Conservation (phyloP, 148 eudicot genomes). For the Pouteria glomerata region DNA sequence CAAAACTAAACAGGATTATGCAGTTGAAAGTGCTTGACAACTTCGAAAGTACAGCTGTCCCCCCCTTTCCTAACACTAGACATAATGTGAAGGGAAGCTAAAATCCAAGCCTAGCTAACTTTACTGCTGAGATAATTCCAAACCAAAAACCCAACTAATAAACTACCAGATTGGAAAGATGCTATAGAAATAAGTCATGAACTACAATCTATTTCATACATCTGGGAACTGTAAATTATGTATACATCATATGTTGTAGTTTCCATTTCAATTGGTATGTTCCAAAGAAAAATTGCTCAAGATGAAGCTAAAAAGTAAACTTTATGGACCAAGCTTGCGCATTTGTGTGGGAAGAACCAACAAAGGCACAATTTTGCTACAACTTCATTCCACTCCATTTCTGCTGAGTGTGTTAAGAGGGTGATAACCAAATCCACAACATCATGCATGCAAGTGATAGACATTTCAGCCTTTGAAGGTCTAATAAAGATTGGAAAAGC, state of each 20-base stretch:
- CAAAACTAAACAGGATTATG: background rate
- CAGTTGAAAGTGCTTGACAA: background rate
- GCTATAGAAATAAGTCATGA: background rate
- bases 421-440: background rate
- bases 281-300: background rate
- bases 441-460: background rate
- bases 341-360: background rate
- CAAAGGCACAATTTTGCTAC: background rate
- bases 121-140: background rate
- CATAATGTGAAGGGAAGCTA: background rate
- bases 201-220: background rate
- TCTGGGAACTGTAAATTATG: background rate
- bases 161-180: background rate
- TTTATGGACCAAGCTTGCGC: background rate
- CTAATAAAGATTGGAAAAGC: background rate
- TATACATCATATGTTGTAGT: background rate
- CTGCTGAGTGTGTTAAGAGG: background rate
- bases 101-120: background rate
- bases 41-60: background rate
- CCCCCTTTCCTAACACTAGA: background rate
- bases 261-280: background rate
- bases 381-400: background rate
- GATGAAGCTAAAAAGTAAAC: background rate
- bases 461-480: background rate
- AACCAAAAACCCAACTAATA: background rate